A percentile compares a stretch with the other conserved stretches of the same genome.
These are phyloP conservation scores for Oryza longistaminata DNA, from an alignment of 176 grass and related monocot genomes.

Conservation along the genomic window DNA sequence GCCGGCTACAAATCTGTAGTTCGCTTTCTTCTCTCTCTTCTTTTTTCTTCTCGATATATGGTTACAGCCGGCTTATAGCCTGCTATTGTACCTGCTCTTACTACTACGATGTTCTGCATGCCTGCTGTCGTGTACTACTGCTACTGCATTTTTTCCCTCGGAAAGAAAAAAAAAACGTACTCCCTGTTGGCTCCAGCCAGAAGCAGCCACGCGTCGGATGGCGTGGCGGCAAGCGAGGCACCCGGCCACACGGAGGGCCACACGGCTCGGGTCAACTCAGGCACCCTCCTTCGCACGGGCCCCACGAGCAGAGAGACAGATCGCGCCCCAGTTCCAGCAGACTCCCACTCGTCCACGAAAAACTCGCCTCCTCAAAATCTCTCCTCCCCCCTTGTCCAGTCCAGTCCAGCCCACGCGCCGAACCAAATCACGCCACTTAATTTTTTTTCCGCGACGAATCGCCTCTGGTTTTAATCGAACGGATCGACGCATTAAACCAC, in stretches of 20 bases:
- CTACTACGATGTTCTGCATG: not conserved
- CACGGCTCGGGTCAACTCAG: conserved; percentile 38
- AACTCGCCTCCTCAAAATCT: conserved; percentile 33
- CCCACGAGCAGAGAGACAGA: conserved; percentile 36
- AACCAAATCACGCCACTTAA: conserved; percentile 42
- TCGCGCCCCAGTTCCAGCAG: conserved; percentile 6
- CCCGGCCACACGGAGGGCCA: not conserved
- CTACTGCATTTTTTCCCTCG: not conserved
- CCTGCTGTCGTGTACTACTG: not conserved
- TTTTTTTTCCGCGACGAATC: conserved; percentile 4
- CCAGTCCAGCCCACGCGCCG: not conserved
- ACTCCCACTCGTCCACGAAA: conserved; percentile 34
- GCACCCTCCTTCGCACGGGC: not conserved
- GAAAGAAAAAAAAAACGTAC: not conserved
- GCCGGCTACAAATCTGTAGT: too few relatives aligned
- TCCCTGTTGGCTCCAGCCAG: not conserved
- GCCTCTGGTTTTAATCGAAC: conserved; percentile 27
- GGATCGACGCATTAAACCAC: conserved; percentile 27
- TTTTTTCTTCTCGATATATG: too few relatives aligned
- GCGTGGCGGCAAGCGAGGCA: conserved; percentile 13
- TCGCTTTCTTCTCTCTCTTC: too few relatives aligned
- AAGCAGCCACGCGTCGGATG: conserved; percentile 15
- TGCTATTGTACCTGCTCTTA: too few relatives aligned
- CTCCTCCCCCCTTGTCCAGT: not conserved
- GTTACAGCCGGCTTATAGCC: too few relatives aligned